These are phyloP conservation scores for Candida golubevii DNA, from an alignment of 805 yeast genomes.

Conservation along the genomic window DNA sequence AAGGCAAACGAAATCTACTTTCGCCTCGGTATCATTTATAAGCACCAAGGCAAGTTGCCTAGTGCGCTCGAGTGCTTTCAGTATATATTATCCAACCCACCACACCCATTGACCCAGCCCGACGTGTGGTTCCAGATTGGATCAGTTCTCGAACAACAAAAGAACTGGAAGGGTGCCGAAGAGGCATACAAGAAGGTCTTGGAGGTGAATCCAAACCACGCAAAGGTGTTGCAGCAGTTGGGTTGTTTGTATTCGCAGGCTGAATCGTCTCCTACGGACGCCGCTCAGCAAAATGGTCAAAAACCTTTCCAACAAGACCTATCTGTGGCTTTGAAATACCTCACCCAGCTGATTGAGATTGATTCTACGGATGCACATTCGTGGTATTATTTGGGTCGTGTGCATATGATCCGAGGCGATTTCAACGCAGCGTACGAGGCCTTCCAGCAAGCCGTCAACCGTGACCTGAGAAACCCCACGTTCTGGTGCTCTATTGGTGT, in stretches of 20 bases:
- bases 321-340: conserved; percentile 73
- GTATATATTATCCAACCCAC: conserved; percentile 86
- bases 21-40: conserved; percentile 92
- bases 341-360: conserved; percentile 83
- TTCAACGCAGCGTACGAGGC: conserved; percentile 97
- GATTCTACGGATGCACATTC: conserved; percentile 91
- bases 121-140: conserved; percentile 99
- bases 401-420: conserved; percentile 93
- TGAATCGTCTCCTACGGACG: conserved; percentile 27
- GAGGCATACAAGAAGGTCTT: conserved; percentile 95
- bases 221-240: conserved; percentile 91
- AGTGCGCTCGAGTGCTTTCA: conserved; percentile 93
- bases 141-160: conserved; percentile 88
- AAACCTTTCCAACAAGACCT: conserved; percentile 65
- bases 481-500: conserved; percentile 98
- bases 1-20: conserved; percentile 95
- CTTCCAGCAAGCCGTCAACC: conserved; percentile 96
- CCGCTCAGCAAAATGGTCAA: conserved; percentile 13
- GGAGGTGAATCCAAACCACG: conserved; percentile 86
- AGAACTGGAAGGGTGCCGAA: conserved; percentile 85
- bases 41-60: conserved; percentile 83
- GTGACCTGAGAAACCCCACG: conserved; percentile 95
- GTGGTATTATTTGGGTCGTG: conserved; percentile 96
- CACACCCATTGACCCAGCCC: conserved; percentile 91
- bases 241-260: conserved; percentile 88